Conservation (phyloP, 1,284 basidiomycete genomes). For the Caloboletus inedulis region DNA sequence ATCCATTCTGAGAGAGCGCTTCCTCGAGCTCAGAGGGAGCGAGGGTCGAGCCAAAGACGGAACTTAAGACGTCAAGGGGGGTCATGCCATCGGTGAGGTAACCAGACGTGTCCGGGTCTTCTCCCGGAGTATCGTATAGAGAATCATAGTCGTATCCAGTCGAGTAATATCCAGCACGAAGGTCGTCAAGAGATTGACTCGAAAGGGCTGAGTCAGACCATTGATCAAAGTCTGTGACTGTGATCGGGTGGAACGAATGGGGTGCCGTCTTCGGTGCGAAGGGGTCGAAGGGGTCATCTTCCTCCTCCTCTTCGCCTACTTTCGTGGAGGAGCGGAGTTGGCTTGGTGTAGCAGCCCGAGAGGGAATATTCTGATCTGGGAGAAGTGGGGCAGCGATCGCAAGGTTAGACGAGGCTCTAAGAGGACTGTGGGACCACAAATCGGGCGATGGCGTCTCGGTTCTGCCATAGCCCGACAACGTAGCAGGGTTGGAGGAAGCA, state of each 20-base stretch:
- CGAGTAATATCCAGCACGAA: constrained; percentile 34
- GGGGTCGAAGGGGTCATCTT: constrained; percentile 76
- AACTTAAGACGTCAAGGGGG: constrained; percentile 92
- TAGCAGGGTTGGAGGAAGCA: constrained; percentile 61
- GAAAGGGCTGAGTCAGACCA: constrained; percentile 51
- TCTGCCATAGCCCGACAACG: constrained; percentile 47
- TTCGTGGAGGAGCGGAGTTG: constrained; percentile 61
- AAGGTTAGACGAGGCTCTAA: constrained; percentile 75
- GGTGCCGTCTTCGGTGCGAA: constrained; percentile 51
- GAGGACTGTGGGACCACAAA: constrained; percentile 73
- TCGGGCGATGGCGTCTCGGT: constrained; percentile 78
- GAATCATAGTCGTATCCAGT: constrained; percentile 37
- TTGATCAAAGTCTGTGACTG: constrained; percentile 60
- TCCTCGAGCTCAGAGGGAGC: constrained; percentile 92
- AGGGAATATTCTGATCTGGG: constrained; percentile 65
- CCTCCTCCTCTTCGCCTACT: constrained; percentile 55
- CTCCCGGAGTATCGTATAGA: constrained; percentile 39
- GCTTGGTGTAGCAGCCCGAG: constrained; percentile 37
- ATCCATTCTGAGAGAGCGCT: constrained; percentile 82
- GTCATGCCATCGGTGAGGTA: constrained; percentile 86
- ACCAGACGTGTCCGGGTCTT: constrained; percentile 51
- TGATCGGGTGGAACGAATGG: constrained; percentile 60
- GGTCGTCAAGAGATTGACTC: constrained; percentile 45
- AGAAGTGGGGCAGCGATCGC: constrained; percentile 86
- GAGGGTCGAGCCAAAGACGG: constrained; percentile 86